Evolutionary conservation across 495 filamentous ascomycete genomes (phyloP), one percentile per base, ranked within the genome.

Genomic region (Cudoniella acicularis): DNA sequence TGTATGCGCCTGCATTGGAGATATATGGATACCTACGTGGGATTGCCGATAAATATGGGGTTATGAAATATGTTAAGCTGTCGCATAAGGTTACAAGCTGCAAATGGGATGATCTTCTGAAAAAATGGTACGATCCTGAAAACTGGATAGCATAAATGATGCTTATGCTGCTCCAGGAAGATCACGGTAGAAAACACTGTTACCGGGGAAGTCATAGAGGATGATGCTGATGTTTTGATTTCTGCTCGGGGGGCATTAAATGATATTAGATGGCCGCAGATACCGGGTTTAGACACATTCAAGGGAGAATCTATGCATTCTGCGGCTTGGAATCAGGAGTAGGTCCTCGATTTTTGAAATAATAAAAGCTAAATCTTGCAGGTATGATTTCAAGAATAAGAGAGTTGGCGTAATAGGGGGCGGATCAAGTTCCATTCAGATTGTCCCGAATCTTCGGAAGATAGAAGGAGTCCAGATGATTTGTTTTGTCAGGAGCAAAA

Each of bases 1-100:
- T 85, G 54, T 89, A 85, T 57, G 83, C 87, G 1, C 76, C 81
- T 27, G 84, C 84, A 0, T 67, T 67, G 11, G 87, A 91, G 65
- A 89, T 91, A 42, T 72, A 77, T 26, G 77, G 79, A 17, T 91
- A 90, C 62, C 86, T 84, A 78, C 78, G 87, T 54, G 67, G 73
- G 0, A 63, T 86, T 6, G 84, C 82, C 0, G 68, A 70, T 13
- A 88, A 88, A 65, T 78, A 86, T 68, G 76, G 84, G 49, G 79
- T 88, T 1, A 81, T 83, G 59, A 73, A 79, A 49, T 79, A 77
- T 59, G 52, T 83, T 6, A 77, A 78, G 36, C 43, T 70, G 0
- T 64, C 70, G 17, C 77, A 79, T 46, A 73, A 75, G 25, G 75
- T 84, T 18, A 68, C 77, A 36, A 70, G 69, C 22, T 77, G 76